These are phyloP conservation scores for Dendrothele bispora DNA, from an alignment of 768 basidiomycete genomes.

Conservation along the genomic window DNA sequence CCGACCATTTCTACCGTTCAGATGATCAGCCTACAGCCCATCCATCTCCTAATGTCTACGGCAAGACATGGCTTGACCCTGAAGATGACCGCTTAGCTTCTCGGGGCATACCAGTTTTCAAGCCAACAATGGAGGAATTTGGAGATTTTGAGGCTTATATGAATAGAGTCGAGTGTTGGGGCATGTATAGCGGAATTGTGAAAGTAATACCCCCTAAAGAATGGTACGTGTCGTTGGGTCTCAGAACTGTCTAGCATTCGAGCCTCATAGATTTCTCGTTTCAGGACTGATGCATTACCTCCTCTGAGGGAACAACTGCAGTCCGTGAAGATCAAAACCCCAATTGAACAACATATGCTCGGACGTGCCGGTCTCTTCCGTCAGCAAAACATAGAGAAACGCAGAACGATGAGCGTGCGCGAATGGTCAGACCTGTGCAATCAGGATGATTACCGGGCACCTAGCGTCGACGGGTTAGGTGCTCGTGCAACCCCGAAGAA, in stretches of 20 bases:
- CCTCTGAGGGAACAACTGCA: slow-evolving; percentile 68
- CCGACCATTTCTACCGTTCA: slow-evolving; percentile 80
- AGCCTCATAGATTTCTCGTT: slow-evolving; percentile 3
- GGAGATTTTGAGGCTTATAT: slow-evolving; percentile 90
- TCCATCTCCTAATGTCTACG: slow-evolving; percentile 57
- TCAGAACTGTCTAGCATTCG: slow-evolving; percentile 19
- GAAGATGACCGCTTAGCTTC: slow-evolving; percentile 77
- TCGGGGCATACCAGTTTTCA: slow-evolving; percentile 96
- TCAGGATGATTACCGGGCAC: slow-evolving; percentile 72
- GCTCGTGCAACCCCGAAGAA: slow-evolving; percentile 35
- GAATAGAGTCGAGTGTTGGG: slow-evolving; percentile 87
- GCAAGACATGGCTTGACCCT: slow-evolving; percentile 71
- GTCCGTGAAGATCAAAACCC: slow-evolving; percentile 76
- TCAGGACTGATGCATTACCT: slow-evolving; percentile 76
- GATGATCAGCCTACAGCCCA: slow-evolving; percentile 45
- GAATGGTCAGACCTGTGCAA: slow-evolving; percentile 83
- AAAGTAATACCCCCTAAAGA: slow-evolving; percentile 95
- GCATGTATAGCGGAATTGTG: slow-evolving; percentile 85
- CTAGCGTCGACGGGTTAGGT: slow-evolving; percentile 62
- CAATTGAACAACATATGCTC: slow-evolving; percentile 93
- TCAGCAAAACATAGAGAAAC: slow-evolving; percentile 88
- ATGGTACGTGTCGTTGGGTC: slow-evolving; percentile 59
- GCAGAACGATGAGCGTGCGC: slow-evolving; percentile 77
- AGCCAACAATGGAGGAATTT: slow-evolving; percentile 91
- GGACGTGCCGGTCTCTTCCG: slow-evolving; percentile 86